Evolutionary conservation across 768 basidiomycete genomes (phyloP), one percentile per base, ranked within the genome.

Genomic region (Omphalotus guepiniiformis): DNA sequence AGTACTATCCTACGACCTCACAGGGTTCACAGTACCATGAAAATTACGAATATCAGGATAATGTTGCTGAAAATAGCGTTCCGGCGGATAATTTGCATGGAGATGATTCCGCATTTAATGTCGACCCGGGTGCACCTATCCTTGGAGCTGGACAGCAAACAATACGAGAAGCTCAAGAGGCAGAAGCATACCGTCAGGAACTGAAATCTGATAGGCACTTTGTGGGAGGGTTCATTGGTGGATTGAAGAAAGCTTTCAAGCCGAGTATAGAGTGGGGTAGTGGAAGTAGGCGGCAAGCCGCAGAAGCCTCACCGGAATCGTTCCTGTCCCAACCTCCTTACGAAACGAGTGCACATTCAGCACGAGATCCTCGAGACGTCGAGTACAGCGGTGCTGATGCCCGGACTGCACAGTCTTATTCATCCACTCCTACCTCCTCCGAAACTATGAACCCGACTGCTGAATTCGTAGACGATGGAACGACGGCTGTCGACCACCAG

Each of bases 401-500:
- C 21, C 44, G 9, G 25, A 21, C 43, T n/a, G 13, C 35, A 37
- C 15, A 19, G 34, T 44, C 43, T 34, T 25, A 32, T 23, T 36
- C 8, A 25, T 32, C 43, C 19, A 11, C 35, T 16, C 15, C 29
- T 44, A 35, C 43, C 25, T 38, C 42, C 12, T 34, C 41, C 8
- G 42, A 39, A 13, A 35, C 47, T 39, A 21, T 35, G 15, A 34
- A 34, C 23, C 40, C 30, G 30, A 45, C 44, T 8, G 28, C 18
- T 16, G 39, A 38, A 15, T 37, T 38, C 19, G 46, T 32, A 16
- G 43, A 45, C 26, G 44, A 46, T n/a, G 44, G 44, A 16, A 55
- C 56, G 1, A 59, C 55, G 3, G 46, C 51, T 32, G 51, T 57
- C 16, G 47, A 55, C 39, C 54, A 58, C 49, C 53, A 49, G 21